Conservation (phyloP, 176 grass and related monocot genomes). For the Rhynchospora breviuscula region DNA sequence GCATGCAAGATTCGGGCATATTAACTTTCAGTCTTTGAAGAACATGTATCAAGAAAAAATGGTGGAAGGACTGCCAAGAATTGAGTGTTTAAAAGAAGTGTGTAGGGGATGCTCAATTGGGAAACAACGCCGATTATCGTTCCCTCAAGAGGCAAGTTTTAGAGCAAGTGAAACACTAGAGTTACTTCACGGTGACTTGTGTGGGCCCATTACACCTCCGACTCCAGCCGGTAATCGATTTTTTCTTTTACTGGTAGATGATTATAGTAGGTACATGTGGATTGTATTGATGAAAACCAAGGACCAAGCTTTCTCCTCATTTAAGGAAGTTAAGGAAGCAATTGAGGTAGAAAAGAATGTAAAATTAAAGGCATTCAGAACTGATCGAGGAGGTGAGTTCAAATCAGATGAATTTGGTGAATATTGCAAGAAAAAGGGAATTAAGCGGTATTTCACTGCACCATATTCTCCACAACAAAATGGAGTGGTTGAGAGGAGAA, state of each 20-base stretch:
- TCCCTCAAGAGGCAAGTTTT: neutral
- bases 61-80: neutral
- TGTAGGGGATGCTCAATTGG: neutral
- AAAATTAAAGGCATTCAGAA: neutral
- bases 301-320: neutral
- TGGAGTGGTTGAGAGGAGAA: too few species aligned
- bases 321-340: neutral
- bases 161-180: neutral
- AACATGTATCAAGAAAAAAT: neutral
- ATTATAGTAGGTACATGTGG: slow-evolving; percentile 3
- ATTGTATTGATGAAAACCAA: neutral
- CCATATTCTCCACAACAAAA: too few species aligned
- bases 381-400: too few species aligned
- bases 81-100: neutral
- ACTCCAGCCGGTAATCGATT: neutral
- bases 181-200: neutral
- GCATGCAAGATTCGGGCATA: neutral
- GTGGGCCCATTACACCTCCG: neutral
- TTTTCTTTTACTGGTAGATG: slow-evolving; percentile 4
- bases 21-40: neutral
- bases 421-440: too few species aligned
- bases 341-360: neutral
- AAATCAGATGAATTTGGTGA: too few species aligned
- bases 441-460: too few species aligned
- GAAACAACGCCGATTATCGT: neutral